phyloP scores from a whole-genome alignment of 2,329 filamentous ascomycete species.

The Cladorrhinum sp. region DNA sequence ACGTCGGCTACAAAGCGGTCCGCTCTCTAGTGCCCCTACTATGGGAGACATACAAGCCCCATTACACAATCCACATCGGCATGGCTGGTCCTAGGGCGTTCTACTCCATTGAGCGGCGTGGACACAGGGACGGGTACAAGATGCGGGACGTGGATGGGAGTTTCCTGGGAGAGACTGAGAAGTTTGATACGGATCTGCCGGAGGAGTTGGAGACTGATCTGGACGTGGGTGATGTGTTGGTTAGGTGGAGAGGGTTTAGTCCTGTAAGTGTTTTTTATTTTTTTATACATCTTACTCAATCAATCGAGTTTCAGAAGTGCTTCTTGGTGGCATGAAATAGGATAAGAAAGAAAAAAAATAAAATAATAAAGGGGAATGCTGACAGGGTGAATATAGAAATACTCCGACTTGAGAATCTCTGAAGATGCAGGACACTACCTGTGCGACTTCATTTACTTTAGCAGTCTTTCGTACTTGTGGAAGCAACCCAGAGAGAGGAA shows the following conservation, averaged over 20 bases:
- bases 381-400: conserved; percentile 24
- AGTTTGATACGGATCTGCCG: conserved; percentile 52
- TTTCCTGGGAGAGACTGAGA: conserved; percentile 50
- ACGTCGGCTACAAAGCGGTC: conserved; percentile 68
- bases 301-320: no score
- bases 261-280: conserved; percentile 41
- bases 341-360: no score
- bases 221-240: conserved; percentile 55
- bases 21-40: conserved; percentile 61
- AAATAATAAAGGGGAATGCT: no score
- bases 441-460: conserved; percentile 77
- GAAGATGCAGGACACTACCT: conserved; percentile 70
- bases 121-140: conserved; percentile 68
- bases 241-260: conserved; percentile 51
- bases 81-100: conserved; percentile 65
- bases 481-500: conserved; percentile 46
- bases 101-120: conserved; percentile 70
- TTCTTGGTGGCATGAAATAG: no score
- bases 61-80: conserved; percentile 74
- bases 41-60: conserved; percentile 45
- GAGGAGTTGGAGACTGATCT: conserved; percentile 55
- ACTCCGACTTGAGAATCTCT: conserved; percentile 55
- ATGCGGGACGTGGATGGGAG: conserved; percentile 68
- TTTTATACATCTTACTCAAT: no score
- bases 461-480: conserved; percentile 58